Conservation (phyloP, 2,329 filamentous ascomycete species). For the Xylariaceae sp. region DNA sequence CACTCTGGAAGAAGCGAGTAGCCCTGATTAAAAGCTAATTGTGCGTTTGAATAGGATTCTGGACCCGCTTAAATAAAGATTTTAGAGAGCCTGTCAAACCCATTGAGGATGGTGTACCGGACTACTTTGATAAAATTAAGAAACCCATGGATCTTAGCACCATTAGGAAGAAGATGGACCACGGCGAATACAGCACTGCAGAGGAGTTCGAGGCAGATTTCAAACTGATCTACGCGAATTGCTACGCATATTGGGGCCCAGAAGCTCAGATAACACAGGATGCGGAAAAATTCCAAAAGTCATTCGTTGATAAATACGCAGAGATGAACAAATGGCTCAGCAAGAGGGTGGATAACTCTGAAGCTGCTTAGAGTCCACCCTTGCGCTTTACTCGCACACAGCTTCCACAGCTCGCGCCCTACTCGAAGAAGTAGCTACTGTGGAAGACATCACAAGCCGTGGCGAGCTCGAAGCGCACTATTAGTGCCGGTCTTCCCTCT, state of each 20-base stretch:
- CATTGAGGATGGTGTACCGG: constrained; percentile 61
- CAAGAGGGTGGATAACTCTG: constrained; percentile 55
- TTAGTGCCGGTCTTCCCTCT: neutral
- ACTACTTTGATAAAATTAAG: constrained; percentile 66
- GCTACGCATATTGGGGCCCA: constrained; percentile 62
- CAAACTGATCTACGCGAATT: constrained; percentile 67
- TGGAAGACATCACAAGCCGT: neutral
- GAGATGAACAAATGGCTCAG: constrained; percentile 66
- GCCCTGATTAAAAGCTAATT: constrained; percentile 6
- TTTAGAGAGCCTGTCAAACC: constrained; percentile 67
- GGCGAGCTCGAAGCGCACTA: neutral
- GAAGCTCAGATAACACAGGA: constrained; percentile 55
- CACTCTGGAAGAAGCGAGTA: neutral
- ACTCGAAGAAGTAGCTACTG: no score
- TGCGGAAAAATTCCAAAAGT: constrained; percentile 63
- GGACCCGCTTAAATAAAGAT: constrained; percentile 68
- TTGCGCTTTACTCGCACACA: neutral
- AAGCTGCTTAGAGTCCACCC: constrained; percentile 37
- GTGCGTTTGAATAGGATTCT: constrained; percentile 57
- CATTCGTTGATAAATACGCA: constrained; percentile 63
- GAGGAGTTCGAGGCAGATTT: constrained; percentile 63
- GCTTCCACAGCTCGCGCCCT: no score
- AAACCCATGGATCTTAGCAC: constrained; percentile 67
- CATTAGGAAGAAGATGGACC: constrained; percentile 66
- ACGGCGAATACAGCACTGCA: constrained; percentile 55